phyloP scores from a whole-genome alignment of 2,329 filamentous ascomycete genomes.

The Xylariaceae sp. region DNA sequence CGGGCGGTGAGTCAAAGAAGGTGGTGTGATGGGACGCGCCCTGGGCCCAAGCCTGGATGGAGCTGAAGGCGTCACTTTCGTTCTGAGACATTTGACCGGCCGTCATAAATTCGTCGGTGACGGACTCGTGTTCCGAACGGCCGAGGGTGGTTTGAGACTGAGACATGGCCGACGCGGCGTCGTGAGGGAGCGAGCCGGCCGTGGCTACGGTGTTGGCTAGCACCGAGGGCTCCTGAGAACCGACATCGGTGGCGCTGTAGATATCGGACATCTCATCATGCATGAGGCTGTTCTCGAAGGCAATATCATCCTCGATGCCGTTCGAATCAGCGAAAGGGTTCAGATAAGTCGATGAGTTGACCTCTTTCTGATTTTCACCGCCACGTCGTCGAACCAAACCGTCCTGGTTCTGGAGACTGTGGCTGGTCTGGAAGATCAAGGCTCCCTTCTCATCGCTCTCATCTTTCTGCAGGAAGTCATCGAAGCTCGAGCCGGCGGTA shows the following conservation, averaged over 20 bases:
- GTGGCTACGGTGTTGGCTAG: background rate
- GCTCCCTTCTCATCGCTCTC: slow-evolving; percentile 48
- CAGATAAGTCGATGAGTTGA: slow-evolving; percentile 44
- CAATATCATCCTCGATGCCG: slow-evolving; percentile 45
- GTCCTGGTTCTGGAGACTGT: slow-evolving; percentile 40
- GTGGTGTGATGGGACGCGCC: slow-evolving; percentile 44
- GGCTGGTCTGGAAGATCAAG: slow-evolving; percentile 54
- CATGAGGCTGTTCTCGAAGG: slow-evolving; percentile 39
- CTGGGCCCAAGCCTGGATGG: slow-evolving; percentile 62
- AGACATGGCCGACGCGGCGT: background rate
- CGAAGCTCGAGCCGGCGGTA: slow-evolving; percentile 45
- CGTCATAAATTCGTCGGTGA: slow-evolving; percentile 47
- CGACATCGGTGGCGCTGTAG: slow-evolving; percentile 52
- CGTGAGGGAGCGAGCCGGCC: slow-evolving; percentile 4
- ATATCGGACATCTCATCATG: slow-evolving; percentile 49
- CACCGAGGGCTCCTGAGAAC: slow-evolving; percentile 10
- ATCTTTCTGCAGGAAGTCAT: slow-evolving; percentile 54
- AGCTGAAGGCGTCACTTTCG: slow-evolving; percentile 45
- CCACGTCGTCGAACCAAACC: slow-evolving; percentile 46
- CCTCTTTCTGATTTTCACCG: slow-evolving; percentile 41
- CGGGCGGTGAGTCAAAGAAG: slow-evolving; percentile 58
- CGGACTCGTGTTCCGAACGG: slow-evolving; percentile 38
- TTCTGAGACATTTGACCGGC: slow-evolving; percentile 42
- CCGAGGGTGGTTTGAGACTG: slow-evolving; percentile 20
- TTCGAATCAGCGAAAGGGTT: slow-evolving; percentile 58